Percentiles rank a stretch among this genome's conserved stretches.
Conservation (phyloP, 441 rosid genomes). For the Gossypium schwendimanii region DNA sequence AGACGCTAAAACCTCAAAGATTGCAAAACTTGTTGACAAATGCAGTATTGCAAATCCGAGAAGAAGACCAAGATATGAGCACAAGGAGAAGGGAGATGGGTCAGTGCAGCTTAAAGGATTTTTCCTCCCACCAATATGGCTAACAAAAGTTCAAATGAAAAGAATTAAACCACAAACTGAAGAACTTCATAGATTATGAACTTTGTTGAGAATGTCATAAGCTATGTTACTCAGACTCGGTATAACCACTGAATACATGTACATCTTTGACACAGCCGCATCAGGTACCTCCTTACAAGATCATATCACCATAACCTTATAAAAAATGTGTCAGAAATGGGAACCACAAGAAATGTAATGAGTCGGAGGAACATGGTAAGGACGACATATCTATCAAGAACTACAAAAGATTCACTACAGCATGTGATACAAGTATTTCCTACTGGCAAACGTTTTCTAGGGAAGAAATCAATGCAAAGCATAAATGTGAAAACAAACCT, state of each 20-base stretch:
- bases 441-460: not conserved
- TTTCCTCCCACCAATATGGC: not conserved
- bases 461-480: not conserved
- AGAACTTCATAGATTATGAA: not conserved
- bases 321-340: not conserved
- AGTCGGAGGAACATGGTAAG: not conserved
- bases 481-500: conserved; percentile 31
- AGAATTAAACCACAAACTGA: not conserved
- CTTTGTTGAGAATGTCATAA: not conserved
- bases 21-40: conserved; percentile 2
- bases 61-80: not conserved
- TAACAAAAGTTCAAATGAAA: not conserved
- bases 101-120: not conserved
- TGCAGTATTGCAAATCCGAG: not conserved
- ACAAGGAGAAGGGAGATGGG: not conserved
- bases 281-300: not conserved
- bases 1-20: not conserved
- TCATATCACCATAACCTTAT: not conserved
- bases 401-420: not conserved
- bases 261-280: not conserved
- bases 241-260: not conserved
- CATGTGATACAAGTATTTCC: not conserved
- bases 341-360: not conserved
- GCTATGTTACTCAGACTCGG: not conserved
- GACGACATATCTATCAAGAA: not conserved